phyloP scores from a whole-genome alignment of 192 early-diverging fungal species.

The Phycomyces nitens region DNA sequence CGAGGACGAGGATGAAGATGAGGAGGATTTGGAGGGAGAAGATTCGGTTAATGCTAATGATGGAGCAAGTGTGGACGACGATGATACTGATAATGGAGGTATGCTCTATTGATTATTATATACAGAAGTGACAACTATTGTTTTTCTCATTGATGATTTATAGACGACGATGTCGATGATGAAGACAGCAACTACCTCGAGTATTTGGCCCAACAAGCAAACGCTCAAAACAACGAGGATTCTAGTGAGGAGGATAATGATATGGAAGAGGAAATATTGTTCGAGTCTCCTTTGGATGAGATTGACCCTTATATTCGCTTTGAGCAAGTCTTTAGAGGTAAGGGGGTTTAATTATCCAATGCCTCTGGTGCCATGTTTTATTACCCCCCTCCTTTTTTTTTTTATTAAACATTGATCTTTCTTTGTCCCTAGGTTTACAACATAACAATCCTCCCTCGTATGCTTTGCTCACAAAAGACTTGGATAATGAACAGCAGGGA shows the following conservation, averaged over 20 bases:
- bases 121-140: too few relatives aligned
- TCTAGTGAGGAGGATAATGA: constrained; percentile 58
- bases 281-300: constrained; percentile 74
- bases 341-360: not conserved
- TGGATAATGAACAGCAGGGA: constrained; percentile 45
- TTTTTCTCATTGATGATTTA: not conserved
- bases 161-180: constrained; percentile 57
- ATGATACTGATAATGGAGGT: constrained; percentile 27
- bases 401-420: too few relatives aligned
- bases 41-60: not conserved
- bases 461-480: constrained; percentile 45
- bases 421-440: constrained; percentile 31
- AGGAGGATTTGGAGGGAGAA: not conserved
- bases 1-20: constrained; percentile 41
- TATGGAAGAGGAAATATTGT: constrained; percentile 69
- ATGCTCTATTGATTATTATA: not conserved
- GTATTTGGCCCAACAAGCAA: constrained; percentile 50
- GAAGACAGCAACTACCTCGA: constrained; percentile 59
- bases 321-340: constrained; percentile 53
- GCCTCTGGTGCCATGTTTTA: not conserved
- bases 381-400: not conserved
- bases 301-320: constrained; percentile 70
- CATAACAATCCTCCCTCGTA: constrained; percentile 49
- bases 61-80: constrained; percentile 9
- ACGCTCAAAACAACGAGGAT: constrained; percentile 36